A percentile compares a stretch with the other conserved stretches of the same genome.
Evolutionary conservation across 441 rosid genomes (phyloP).

Genomic region (Populus hybrid): DNA sequence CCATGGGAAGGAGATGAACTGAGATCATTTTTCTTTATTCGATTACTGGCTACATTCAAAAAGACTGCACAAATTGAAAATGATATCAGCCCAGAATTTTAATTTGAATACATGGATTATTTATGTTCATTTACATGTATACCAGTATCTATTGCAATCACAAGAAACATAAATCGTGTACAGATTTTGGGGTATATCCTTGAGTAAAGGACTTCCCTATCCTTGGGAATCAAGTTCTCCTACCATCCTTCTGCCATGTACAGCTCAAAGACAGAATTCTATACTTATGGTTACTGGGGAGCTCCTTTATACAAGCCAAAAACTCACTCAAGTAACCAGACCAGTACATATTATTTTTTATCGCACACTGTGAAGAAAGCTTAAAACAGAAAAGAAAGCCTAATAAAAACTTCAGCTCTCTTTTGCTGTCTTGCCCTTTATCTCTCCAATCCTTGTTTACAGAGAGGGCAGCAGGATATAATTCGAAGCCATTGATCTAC

Average conservation of each 20-base stretch:
- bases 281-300: not conserved
- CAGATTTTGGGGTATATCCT: constrained; percentile 6
- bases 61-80: not conserved
- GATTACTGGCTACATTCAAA: too few relatives aligned
- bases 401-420: not conserved
- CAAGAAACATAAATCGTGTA: constrained; percentile 2
- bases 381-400: not conserved
- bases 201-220: too few relatives aligned
- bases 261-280: too few relatives aligned
- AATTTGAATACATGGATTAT: not conserved
- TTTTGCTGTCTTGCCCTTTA: constrained; percentile 21
- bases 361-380: constrained; percentile 12
- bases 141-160: not conserved
- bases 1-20: too few relatives aligned
- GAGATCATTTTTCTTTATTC: too few relatives aligned
- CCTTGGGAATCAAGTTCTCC: too few relatives aligned
- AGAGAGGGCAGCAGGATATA: constrained; percentile 92
- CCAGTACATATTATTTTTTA: not conserved
- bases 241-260: too few relatives aligned
- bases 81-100: too few relatives aligned
- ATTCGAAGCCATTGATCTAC: constrained; percentile 97
- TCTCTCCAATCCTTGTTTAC: constrained; percentile 79
- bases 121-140: not conserved
- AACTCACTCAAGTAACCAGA: constrained; percentile 49
- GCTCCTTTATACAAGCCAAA: not conserved